A percentile compares a stretch with the other conserved stretches of the same genome.
Evolutionary conservation across 805 yeast genomes (phyloP).

Genomic region (Pichia phayaonensis): DNA sequence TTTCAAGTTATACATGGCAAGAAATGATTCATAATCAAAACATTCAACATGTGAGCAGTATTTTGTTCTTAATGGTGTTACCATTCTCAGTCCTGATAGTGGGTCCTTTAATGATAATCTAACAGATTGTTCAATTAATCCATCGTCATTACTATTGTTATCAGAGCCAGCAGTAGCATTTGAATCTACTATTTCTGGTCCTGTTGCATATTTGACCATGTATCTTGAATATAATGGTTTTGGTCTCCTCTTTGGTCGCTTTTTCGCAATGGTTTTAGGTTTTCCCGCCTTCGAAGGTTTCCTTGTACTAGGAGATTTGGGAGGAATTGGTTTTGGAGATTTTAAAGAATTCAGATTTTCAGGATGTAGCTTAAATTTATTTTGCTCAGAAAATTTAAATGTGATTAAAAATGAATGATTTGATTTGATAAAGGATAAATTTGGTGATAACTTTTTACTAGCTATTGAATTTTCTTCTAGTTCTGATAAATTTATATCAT

Average conservation of each 20-base stretch:
- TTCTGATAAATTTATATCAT: conserved; percentile 3
- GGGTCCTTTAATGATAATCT: conserved; percentile 29
- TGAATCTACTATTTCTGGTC: conserved; percentile 17
- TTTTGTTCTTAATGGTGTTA: conserved; percentile 25
- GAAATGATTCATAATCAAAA: conserved; percentile 27
- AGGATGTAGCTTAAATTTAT: neutral
- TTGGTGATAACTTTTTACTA: neutral
- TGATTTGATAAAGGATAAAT: neutral
- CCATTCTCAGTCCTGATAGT: conserved; percentile 23
- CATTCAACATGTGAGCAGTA: conserved; percentile 31
- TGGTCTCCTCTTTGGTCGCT: conserved; percentile 7
- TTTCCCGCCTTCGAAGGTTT: neutral
- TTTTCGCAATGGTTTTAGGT: neutral
- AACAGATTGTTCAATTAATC: conserved; percentile 23
- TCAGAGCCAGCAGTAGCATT: neutral
- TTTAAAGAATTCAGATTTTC: neutral
- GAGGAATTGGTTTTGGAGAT: neutral
- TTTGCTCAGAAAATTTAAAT: neutral
- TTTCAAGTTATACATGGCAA: conserved; percentile 21
- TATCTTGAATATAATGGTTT: conserved; percentile 10
- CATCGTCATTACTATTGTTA: conserved; percentile 22
- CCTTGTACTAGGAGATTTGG: neutral
- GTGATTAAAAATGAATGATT: neutral
- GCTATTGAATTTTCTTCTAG: neutral
- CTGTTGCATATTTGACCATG: conserved; percentile 9